A percentile compares a stretch with the other conserved stretches of the same genome.
These are phyloP conservation scores for Hymenoscyphus scutula DNA, from an alignment of 2,329 filamentous ascomycete genomes.

Conservation along the genomic window DNA sequence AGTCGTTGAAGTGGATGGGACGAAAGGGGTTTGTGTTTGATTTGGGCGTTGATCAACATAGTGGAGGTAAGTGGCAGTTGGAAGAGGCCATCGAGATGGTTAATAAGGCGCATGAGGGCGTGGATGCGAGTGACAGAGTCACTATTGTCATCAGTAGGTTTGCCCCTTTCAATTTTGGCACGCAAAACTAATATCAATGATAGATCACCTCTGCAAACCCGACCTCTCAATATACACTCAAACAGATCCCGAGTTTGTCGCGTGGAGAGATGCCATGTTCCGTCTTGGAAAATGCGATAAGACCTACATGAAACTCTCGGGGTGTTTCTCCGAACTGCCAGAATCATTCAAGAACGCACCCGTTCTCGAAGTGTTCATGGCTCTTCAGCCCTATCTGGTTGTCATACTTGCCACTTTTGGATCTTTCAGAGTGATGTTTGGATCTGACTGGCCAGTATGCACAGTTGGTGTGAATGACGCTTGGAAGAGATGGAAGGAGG, in stretches of 20 bases:
- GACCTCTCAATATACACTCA: constrained; percentile 65
- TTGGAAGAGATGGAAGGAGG: constrained; percentile 72
- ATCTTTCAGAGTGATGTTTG: constrained; percentile 76
- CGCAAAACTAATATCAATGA: neutral
- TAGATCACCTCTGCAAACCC: constrained; percentile 90
- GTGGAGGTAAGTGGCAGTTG: constrained; percentile 71
- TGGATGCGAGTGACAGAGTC: constrained; percentile 55
- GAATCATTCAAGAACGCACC: constrained; percentile 48
- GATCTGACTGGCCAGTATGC: constrained; percentile 91
- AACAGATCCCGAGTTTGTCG: constrained; percentile 48
- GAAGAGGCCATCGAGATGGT: constrained; percentile 71
- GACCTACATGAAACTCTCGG: constrained; percentile 91
- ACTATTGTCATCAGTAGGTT: constrained; percentile 36
- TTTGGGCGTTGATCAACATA: constrained; percentile 76
- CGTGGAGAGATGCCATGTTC: constrained; percentile 69
- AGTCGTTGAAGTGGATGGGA: constrained; percentile 63
- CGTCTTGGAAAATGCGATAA: constrained; percentile 61
- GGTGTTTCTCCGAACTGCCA: constrained; percentile 76
- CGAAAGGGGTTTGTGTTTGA: constrained; percentile 70
- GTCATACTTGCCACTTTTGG: constrained; percentile 72
- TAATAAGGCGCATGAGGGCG: constrained; percentile 60
- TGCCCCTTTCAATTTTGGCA: neutral
- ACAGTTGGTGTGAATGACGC: constrained; percentile 60
- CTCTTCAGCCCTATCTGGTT: constrained; percentile 68
- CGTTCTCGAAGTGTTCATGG: constrained; percentile 58